Percentiles rank a stretch among this genome's conserved stretches.
Evolutionary conservation across 2,329 filamentous ascomycete genomes (phyloP).

Genomic region (Trichoderma oligosporum): DNA sequence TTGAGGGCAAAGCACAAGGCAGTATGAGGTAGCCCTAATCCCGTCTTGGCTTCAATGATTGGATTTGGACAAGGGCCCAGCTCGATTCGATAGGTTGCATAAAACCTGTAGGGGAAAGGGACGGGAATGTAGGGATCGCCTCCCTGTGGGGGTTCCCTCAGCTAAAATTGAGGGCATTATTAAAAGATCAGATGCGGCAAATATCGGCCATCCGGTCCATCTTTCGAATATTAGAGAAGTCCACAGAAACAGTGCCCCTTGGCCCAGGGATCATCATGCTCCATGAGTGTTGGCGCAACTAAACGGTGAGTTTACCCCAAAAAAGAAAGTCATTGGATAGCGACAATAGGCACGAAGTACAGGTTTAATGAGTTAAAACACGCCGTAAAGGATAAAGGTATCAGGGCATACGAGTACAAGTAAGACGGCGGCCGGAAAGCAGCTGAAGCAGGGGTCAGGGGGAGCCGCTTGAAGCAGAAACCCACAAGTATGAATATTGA

Average conservation of each 20-base stretch:
- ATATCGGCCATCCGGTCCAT: not conserved
- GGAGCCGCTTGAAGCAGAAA: not conserved
- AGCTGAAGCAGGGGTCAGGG: not conserved
- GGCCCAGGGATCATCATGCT: no score
- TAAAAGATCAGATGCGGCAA: not conserved
- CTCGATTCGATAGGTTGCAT: not conserved
- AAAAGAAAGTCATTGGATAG: not conserved
- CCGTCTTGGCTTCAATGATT: not conserved
- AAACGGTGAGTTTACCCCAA: not conserved
- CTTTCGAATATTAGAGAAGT: not conserved
- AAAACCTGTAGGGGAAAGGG: not conserved
- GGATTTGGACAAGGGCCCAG: not conserved
- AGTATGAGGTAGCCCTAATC: constrained; percentile 5
- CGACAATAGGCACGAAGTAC: not conserved
- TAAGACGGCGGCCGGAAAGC: not conserved
- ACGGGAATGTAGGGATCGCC: not conserved
- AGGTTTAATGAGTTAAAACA: not conserved
- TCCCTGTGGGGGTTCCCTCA: constrained; percentile 3
- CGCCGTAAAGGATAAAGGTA: not conserved
- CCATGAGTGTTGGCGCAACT: not conserved
- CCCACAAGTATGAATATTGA: not conserved
- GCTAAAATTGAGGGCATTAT: not conserved
- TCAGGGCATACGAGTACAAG: not conserved
- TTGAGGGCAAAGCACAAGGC: not conserved
- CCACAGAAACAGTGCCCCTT: no score